Evolutionary conservation across 2,329 filamentous ascomycete species (phyloP), one percentile per base, ranked within the genome.

Genomic region (Colletotrichum karsti): DNA sequence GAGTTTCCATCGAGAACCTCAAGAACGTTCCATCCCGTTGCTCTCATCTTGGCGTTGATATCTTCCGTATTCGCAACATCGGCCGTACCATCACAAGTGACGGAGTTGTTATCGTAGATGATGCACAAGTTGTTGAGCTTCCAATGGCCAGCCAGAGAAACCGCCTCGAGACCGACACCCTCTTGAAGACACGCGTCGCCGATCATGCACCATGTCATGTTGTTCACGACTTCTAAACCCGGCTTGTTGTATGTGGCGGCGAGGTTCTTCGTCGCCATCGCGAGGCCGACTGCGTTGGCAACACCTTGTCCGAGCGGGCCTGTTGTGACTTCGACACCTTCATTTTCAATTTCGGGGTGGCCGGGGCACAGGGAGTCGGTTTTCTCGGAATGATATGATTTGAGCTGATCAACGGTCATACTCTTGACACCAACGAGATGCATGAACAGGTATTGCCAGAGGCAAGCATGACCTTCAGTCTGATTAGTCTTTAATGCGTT

Each of bases 181-280:
- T 90, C 88, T 70, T 88, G 85, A n/a, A 90, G 77, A 71, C 87
- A 89, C 5, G 84, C 87, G 69, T 89, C 87, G 33, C 87, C 87
- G 46, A 85, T 82, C 82, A 88, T 88, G 69, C 87, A 89, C 76
- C 81, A 90, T 0, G 83, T 88, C 50, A 80, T 82, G 70, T 86
- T 87, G 57, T 81, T 78, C 7, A 89, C 78, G 2, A 89, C 73
- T 1, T 83, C 80, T 60, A 81, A 84, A 5, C 77, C 79, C 0
- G 84, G 84, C 28, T 76, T 77, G 75, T 89, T 89, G 75, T 85
- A 90, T 0, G 77, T 83, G 0, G 86, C 85, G 1, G 80, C 84
- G 4, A 89, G 79, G 67, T 88, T 82, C 76, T 88, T 89, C 3
- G 82, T 81, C 0, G 87, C 87, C 72, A 88, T 86, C 9, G 88